Conservation (phyloP, 78 protist genomes). For the Cyanophora paradoxa region DNA sequence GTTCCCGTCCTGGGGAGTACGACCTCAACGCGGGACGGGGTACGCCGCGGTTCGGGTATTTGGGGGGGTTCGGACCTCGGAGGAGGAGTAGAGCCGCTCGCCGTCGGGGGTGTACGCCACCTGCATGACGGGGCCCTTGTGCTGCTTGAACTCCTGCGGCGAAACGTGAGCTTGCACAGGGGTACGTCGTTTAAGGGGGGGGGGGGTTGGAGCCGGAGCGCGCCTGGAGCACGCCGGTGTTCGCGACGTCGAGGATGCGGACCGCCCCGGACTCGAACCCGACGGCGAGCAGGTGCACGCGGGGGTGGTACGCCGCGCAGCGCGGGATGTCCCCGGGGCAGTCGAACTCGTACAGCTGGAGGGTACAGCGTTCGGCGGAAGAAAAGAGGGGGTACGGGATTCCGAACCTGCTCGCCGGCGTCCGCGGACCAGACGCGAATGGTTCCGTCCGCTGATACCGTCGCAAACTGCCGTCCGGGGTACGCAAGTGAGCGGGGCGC, state of each 20-base stretch:
- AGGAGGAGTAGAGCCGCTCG: background rate
- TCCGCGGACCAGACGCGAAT: slow-evolving; percentile 3
- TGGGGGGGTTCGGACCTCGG: no score
- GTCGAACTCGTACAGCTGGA: slow-evolving; percentile 15
- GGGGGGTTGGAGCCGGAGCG: no score
- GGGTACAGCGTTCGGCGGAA: background rate
- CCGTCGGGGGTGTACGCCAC: background rate
- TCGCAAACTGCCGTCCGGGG: background rate
- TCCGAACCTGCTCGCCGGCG: background rate
- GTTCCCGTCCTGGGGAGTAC: no score
- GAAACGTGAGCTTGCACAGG: no score
- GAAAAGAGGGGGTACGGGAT: background rate
- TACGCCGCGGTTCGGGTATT: no score
- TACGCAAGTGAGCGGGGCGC: background rate
- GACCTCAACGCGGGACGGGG: no score
- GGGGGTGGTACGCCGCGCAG: slow-evolving; percentile 15
- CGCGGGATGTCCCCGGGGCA: background rate
- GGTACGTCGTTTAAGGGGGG: no score
- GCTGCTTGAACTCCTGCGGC: slow-evolving; percentile 12
- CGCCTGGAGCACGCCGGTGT: background rate
- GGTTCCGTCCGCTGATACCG: slow-evolving; percentile 3
- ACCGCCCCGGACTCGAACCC: slow-evolving; percentile 14
- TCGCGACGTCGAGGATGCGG: slow-evolving; percentile 14
- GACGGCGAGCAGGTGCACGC: background rate
- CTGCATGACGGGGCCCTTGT: background rate